Base-by-base conservation (phyloP, 805 yeast species). In the Wickerhamomyces kurtzmanii region DNA sequence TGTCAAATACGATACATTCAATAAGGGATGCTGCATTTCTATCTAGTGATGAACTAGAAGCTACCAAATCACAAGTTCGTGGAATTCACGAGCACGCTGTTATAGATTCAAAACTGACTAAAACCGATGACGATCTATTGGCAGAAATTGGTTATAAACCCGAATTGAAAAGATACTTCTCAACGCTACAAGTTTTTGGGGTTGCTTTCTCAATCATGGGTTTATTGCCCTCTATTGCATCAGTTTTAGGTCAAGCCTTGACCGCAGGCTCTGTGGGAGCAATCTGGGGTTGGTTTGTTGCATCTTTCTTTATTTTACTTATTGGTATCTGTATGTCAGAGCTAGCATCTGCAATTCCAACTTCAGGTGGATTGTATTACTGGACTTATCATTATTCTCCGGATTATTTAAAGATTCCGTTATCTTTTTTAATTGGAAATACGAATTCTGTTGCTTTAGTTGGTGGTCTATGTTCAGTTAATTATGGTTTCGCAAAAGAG, bases 191-290 rank as follows among this genome's bases (percentile, higher is more conserved):
- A 47, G 75, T 75, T 14, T 78, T 78, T 45, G 83, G 82, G 31
- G 71, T 77, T 31, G 80, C 84, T 4, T 77, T 75, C 43, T 66
- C 76, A 12, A 75, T 79, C 45, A 77, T 79, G 84, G 81, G 84
- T 8, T 51, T 78, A 26, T 54, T 77, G 23, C 82, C 82, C 1
- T 68, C 78, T 9, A 71, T 76, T 28, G 68, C 81, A 0, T 68
- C 82, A 3, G 60, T 66, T 17, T 44, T 75, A 18, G 57, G 57
- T 8, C 58, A 61, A 26, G 77, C 78, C 12, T 55, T 78, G 10
- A 51, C 67, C 18, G 72, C 78, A 0, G 86, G 86, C 4, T 74
- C 82, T 0, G 72, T 65, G 8, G 39, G 51, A 10, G 60, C 75
- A 31, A 59, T 76, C 3, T 79, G 87, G 87, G 80, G 83, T 26